phyloP scores from a whole-genome alignment of 2,329 filamentous ascomycete species.

The Hypoxylon sp. region DNA sequence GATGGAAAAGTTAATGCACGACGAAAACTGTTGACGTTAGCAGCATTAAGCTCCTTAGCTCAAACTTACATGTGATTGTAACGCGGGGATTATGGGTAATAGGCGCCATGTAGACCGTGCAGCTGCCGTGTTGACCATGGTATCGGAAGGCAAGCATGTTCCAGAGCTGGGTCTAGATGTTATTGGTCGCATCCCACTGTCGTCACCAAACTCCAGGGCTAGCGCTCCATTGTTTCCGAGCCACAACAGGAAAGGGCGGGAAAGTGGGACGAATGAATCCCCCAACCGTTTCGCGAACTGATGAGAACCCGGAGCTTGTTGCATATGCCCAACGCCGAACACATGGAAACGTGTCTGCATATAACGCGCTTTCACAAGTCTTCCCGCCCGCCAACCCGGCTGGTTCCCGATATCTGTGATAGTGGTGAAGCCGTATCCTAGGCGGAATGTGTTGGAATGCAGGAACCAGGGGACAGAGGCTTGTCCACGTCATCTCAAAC shows the following conservation, averaged over 20 bases:
- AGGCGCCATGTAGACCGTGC: no score
- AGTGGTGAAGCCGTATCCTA: constrained; percentile 2
- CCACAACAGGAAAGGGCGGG: constrained; percentile 13
- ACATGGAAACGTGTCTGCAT: constrained; percentile 37
- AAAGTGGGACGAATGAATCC: constrained; percentile 3
- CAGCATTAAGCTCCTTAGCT: constrained; percentile 2
- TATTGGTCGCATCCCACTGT: constrained; percentile 24
- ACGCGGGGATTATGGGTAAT: constrained; percentile 24
- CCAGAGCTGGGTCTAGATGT: neutral
- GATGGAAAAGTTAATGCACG: constrained; percentile 22
- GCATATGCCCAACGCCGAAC: constrained; percentile 15
- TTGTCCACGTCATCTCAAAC: constrained; percentile 41
- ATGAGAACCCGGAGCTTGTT: neutral
- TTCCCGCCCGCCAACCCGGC: constrained; percentile 16
- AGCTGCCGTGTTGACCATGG: neutral
- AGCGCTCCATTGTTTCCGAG: constrained; percentile 1
- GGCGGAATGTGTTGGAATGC: constrained; percentile 7
- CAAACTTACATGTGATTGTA: constrained; percentile 43
- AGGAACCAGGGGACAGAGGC: constrained; percentile 33
- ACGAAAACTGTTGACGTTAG: constrained; percentile 39
- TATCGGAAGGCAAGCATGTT: constrained; percentile 1
- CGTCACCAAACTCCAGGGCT: neutral
- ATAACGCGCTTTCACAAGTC: constrained; percentile 9
- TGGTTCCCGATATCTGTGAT: constrained; percentile 25
- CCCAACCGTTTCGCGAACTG: constrained; percentile 21